Conservation (phyloP, 176 grass and related monocot species). For the Oryza nivara region DNA sequence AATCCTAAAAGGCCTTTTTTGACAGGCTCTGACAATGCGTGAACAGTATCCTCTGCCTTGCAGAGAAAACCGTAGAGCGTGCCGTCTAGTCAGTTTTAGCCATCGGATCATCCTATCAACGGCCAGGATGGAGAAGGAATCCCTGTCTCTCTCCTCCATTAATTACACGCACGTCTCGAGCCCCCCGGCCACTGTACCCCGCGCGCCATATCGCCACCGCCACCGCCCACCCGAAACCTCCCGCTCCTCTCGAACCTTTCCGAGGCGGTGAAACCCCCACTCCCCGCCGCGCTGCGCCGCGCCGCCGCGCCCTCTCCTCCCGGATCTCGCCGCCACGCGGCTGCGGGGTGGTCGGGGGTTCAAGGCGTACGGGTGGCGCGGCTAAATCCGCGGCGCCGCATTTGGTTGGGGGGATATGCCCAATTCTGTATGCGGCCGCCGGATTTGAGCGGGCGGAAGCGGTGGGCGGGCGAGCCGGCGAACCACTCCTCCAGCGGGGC, state of each 20-base stretch:
- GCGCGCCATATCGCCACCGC: slow-evolving; percentile 32
- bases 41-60: neutral
- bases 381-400: neutral
- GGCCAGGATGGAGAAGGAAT: neutral
- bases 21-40: too few relatives aligned
- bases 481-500: neutral
- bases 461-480: slow-evolving; percentile 14
- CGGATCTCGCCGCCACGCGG: neutral
- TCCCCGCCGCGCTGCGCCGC: neutral
- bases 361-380: neutral
- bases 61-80: neutral
- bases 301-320: neutral
- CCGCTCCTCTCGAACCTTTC: neutral
- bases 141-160: neutral
- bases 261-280: neutral
- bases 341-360: neutral
- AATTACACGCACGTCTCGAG: neutral
- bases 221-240: too few relatives aligned
- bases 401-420: neutral
- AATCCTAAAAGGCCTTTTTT: too few relatives aligned
- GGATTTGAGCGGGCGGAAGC: neutral
- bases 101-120: neutral
- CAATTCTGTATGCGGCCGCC: neutral
- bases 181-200: neutral
- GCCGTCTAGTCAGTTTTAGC: neutral